Conservation (phyloP, 177 flowering plant genomes). For the Telopea speciosissima region DNA sequence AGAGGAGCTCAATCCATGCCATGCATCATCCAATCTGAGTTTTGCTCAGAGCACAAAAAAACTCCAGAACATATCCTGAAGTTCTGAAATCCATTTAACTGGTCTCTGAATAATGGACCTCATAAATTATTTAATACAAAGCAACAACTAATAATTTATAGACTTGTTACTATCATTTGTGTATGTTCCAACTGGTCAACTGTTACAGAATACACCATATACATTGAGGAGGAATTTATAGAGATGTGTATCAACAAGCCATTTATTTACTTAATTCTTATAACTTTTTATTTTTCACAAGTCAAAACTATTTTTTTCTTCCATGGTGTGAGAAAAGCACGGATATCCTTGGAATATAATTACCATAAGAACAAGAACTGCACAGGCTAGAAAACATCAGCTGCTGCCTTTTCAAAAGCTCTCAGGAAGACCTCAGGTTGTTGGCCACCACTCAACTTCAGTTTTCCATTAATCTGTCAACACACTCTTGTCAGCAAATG, state of each 20-base stretch:
- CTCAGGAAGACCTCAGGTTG: slow-evolving; percentile 70
- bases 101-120: too few species aligned
- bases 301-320: not conserved
- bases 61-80: too few species aligned
- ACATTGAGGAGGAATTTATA: too few species aligned
- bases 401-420: slow-evolving; percentile 59
- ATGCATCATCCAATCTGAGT: too few species aligned
- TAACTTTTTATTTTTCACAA: not conserved
- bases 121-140: too few species aligned
- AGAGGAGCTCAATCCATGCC: too few species aligned
- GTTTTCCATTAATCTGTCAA: slow-evolving; percentile 71
- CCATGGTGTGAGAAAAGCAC: not conserved
- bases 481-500: not conserved
- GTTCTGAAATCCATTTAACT: too few species aligned
- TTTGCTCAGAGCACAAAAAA: too few species aligned
- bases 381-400: slow-evolving; percentile 9
- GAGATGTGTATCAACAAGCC: not conserved
- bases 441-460: slow-evolving; percentile 71
- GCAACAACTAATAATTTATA: too few species aligned
- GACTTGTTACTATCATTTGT: too few species aligned
- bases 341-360: not conserved
- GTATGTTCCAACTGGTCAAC: not conserved
- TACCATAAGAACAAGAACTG: not conserved
- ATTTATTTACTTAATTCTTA: too few species aligned
- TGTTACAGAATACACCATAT: not conserved